phyloP scores from a whole-genome alignment of 164 flowering plant genomes.

The Aristolochia fimbriata region DNA sequence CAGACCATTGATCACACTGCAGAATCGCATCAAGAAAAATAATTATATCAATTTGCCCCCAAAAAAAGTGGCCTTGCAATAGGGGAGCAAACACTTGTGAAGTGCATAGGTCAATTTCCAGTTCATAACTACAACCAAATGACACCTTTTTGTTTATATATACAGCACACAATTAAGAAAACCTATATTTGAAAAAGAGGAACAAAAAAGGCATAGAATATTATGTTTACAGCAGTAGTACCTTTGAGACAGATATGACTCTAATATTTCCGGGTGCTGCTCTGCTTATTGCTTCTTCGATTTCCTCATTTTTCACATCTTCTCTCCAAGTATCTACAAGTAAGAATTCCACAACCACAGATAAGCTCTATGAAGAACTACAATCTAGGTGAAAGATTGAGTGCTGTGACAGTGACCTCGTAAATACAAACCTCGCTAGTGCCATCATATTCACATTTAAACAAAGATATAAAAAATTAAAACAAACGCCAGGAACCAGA shows the following conservation, averaged over 20 bases:
- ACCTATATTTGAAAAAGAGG: not conserved
- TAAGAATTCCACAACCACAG: not conserved
- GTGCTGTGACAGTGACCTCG: too few species aligned
- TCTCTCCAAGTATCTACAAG: slow-evolving; percentile 74
- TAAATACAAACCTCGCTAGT: too few species aligned
- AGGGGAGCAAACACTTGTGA: too few species aligned
- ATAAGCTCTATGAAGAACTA: not conserved
- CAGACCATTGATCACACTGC: too few species aligned
- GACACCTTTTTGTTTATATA: too few species aligned
- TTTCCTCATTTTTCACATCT: slow-evolving; percentile 49
- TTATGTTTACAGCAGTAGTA: slow-evolving; percentile 5
- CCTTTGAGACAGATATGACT: slow-evolving; percentile 58
- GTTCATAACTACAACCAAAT: too few species aligned
- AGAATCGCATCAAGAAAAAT: too few species aligned
- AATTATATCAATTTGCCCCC: too few species aligned
- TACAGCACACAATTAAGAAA: too few species aligned
- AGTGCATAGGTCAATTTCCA: too few species aligned
- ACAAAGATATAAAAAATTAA: not conserved
- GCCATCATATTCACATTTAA: not conserved
- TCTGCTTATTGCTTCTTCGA: slow-evolving; percentile 52
- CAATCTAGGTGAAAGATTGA: not conserved
- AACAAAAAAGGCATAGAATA: not conserved
- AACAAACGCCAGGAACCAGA: not conserved
- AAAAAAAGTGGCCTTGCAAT: too few species aligned
- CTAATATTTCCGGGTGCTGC: slow-evolving; percentile 63